Percentiles rank a stretch among this genome's conserved stretches.
phyloP scores from a whole-genome alignment of 164 flowering plant genomes.

The Litsea cubeba region DNA sequence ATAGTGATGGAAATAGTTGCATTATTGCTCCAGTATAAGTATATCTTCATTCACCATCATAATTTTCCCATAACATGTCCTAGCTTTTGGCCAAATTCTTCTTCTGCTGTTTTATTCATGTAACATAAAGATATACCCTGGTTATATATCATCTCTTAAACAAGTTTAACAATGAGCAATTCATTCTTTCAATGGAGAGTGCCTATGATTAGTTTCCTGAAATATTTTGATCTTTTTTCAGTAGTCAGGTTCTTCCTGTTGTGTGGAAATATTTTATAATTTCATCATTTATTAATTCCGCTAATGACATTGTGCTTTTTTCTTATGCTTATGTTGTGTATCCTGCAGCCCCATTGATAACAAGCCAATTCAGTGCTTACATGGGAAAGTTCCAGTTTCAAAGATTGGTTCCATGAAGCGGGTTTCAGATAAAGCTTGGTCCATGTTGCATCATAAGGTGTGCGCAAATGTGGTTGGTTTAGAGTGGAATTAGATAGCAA shows the following conservation, averaged over 20 bases:
- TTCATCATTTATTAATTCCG: too few species aligned
- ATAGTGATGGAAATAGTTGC: background rate
- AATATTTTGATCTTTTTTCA: too few species aligned
- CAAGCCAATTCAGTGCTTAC: conserved; percentile 57
- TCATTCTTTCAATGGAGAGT: too few species aligned
- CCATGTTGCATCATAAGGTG: conserved; percentile 61
- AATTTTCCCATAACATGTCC: background rate
- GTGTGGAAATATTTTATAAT: too few species aligned
- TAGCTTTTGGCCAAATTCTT: too few species aligned
- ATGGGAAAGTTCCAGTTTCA: conserved; percentile 68
- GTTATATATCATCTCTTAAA: too few species aligned
- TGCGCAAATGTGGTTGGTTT: background rate
- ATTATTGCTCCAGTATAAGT: background rate
- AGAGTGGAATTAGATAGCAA: background rate
- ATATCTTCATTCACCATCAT: background rate
- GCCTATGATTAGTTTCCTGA: too few species aligned
- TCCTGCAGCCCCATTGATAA: conserved; percentile 69
- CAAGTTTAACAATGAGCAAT: too few species aligned
- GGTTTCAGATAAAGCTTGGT: conserved; percentile 71
- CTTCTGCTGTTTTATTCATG: too few species aligned
- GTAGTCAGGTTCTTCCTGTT: too few species aligned
- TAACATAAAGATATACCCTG: too few species aligned
- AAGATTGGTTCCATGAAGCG: conserved; percentile 68
- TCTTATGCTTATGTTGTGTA: conserved; percentile 15
- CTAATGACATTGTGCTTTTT: background rate